These are phyloP conservation scores for Pezicula carpinea DNA, from an alignment of 2,329 filamentous ascomycete genomes.

Conservation along the genomic window DNA sequence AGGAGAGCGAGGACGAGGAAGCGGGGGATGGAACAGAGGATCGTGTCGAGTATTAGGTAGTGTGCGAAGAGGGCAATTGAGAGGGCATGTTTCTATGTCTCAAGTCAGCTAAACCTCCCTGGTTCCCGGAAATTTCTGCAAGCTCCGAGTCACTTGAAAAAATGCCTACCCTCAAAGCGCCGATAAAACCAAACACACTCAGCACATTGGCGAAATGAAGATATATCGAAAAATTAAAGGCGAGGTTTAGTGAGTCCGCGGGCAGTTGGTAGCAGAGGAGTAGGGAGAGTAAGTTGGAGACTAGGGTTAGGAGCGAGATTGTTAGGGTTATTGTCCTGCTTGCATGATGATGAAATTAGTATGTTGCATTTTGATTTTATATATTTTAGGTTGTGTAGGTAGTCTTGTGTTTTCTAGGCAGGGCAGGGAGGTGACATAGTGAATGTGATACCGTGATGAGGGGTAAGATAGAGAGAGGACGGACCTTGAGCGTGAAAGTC, in stretches of 20 bases:
- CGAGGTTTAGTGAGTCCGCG: conserved; percentile 28
- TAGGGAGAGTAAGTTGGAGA: conserved; percentile 24
- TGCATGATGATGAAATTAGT: too few species aligned
- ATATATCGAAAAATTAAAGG: conserved; percentile 32
- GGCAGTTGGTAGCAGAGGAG: conserved; percentile 27
- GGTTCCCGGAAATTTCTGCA: too few species aligned
- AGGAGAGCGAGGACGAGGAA: conserved; percentile 23
- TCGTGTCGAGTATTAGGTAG: conserved; percentile 28
- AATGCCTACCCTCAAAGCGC: conserved; percentile 35
- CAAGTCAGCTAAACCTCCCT: too few species aligned
- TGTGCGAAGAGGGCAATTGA: conserved; percentile 25
- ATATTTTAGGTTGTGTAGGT: too few species aligned
- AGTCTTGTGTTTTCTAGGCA: neutral
- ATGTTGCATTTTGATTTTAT: too few species aligned
- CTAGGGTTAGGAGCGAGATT: conserved; percentile 24
- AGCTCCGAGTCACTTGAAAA: neutral
- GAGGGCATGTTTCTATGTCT: conserved; percentile 24
- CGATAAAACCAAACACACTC: conserved; percentile 36
- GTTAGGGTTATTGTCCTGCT: conserved; percentile 22
- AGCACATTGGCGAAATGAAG: conserved; percentile 34
- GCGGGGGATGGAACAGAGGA: conserved; percentile 24
- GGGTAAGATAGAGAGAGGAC: neutral
- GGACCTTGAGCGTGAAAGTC: neutral
- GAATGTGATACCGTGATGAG: neutral
- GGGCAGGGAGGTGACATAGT: neutral